These are phyloP conservation scores for Neonectria neomacrospora DNA, from an alignment of 2,329 filamentous ascomycete species.

Conservation along the genomic window DNA sequence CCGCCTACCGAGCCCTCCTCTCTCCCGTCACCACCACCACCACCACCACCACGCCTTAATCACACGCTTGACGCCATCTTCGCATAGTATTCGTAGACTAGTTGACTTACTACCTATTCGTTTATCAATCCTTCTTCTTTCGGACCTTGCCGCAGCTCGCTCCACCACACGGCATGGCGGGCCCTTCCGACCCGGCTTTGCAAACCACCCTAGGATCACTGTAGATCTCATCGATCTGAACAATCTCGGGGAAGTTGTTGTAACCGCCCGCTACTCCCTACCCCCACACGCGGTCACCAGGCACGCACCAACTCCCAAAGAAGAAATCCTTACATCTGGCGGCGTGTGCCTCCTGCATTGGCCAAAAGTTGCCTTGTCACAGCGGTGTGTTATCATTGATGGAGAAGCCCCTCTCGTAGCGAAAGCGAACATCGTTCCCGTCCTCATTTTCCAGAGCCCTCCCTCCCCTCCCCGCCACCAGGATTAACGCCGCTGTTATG, in stretches of 20 bases:
- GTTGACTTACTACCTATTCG: too few relatives aligned
- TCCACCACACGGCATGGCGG: background rate
- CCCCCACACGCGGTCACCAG: background rate
- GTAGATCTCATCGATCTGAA: constrained; percentile 11
- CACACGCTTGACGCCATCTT: background rate
- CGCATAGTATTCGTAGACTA: background rate
- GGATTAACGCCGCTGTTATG: constrained; percentile 6
- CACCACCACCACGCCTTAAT: background rate
- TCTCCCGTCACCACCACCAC: background rate
- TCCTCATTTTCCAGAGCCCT: background rate
- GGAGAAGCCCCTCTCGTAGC: background rate
- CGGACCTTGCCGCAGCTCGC: background rate
- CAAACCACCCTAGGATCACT: background rate
- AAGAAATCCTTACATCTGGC: background rate
- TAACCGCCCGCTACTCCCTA: background rate
- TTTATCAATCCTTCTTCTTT: background rate
- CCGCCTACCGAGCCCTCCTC: background rate
- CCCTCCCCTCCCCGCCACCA: background rate
- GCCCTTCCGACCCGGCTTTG: background rate
- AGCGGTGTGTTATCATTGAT: background rate
- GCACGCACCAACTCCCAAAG: background rate
- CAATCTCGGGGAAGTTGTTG: background rate
- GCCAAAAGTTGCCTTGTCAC: background rate
- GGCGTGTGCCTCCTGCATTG: background rate
- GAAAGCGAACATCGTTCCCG: background rate